Evolutionary conservation across 1,139 yeast species (phyloP), one percentile per base, ranked within the genome.

Genomic region (Pneumocystis carinii): DNA sequence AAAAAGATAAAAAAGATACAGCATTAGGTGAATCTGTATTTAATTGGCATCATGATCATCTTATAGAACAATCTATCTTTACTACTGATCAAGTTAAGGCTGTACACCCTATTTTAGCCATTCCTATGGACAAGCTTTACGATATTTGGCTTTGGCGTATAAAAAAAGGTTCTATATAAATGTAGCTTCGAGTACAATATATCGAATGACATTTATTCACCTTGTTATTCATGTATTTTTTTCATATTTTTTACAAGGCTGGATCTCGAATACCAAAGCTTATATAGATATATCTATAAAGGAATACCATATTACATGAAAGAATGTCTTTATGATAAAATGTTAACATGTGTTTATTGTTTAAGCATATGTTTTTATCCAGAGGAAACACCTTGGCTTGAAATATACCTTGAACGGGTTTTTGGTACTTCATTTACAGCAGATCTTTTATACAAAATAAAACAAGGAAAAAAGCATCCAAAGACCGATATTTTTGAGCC

Each of bases 81-180:
- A 62, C 66, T 3, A 70, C 68, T 65, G 72, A 73, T 42, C 66
- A 66, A 12, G 71, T 79, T 15, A 64, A 64, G 17, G 71, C 76
- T 1, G 74, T 85, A 1, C 81, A 85, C 70, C 94, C 94, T 0
- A 76, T 86, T 0, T 85, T 83, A 72, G 88, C 87, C 0, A 69
- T 86, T 17, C 87, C 90, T 1, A 69, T 69, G 32, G 77, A 75
- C 1, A 66, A 64, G 7, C 76, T 74, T 24, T 75, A 71, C 62
- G 60, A 59, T 24, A 70, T 75, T 72, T 68, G 63, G n/a, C 27
- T 53, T 32, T 63, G 65, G 65, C 35, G 62, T 35, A 59, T 53
- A 14, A 27, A 19, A 38, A 62, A 63, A 29, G 35, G 29, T 29
- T 61, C 36, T 24, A 10, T 48, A 24, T 48, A 48, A 12, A 10